Conservation (phyloP, 257 asterid species). For the Fraxinus quadrangulata region DNA sequence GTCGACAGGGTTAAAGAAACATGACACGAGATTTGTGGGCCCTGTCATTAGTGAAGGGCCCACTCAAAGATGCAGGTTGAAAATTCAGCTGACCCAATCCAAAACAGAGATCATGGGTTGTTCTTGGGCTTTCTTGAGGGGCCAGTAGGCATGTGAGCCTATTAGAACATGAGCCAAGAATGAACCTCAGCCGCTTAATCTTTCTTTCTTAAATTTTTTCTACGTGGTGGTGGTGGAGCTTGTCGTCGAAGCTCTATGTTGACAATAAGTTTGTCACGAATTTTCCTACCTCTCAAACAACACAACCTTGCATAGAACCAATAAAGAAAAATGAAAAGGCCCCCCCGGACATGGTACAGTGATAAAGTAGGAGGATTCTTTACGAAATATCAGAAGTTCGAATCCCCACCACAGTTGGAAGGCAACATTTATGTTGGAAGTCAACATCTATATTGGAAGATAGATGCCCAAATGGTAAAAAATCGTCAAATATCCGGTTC, state of each 20-base stretch:
- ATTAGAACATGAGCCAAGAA: constrained; percentile 23
- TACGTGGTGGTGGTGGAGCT: background rate
- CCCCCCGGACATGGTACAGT: too few relatives aligned
- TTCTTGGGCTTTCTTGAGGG: constrained; percentile 34
- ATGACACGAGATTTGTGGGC: constrained; percentile 21
- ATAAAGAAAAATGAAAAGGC: too few relatives aligned
- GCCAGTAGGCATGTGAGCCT: constrained; percentile 32
- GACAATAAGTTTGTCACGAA: background rate
- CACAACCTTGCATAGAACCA: background rate
- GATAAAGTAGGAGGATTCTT: too few relatives aligned
- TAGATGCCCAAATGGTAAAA: too few relatives aligned
- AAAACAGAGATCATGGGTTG: constrained; percentile 31
- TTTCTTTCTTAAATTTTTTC: background rate
- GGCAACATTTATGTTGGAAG: too few relatives aligned
- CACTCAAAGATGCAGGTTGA: constrained; percentile 7
- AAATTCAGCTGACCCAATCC: constrained; percentile 31
- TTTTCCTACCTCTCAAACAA: background rate
- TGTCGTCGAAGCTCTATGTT: too few relatives aligned
- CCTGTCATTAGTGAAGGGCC: constrained; percentile 18
- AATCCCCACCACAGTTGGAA: too few relatives aligned
- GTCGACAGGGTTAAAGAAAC: background rate
- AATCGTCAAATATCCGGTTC: too few relatives aligned
- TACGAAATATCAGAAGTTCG: too few relatives aligned
- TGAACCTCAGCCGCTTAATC: constrained; percentile 18
- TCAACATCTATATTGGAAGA: too few relatives aligned